phyloP scores from a whole-genome alignment of 2,329 filamentous ascomycete species.

The Diaporthe amygdali region DNA sequence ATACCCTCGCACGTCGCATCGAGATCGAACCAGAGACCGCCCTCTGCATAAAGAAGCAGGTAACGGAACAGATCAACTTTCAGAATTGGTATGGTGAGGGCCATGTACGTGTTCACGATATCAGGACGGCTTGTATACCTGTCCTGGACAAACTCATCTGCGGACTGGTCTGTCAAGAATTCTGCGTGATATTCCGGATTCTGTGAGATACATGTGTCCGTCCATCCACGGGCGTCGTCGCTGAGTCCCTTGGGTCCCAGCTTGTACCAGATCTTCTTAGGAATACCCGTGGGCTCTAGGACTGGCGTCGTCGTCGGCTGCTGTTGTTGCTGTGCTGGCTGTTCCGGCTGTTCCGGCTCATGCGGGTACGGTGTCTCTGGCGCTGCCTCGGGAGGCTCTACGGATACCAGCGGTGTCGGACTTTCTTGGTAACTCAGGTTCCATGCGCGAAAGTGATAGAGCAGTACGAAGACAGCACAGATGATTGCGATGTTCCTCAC shows the following conservation, averaged over 20 bases:
- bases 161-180: slow-evolving; percentile 34
- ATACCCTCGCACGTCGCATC: slow-evolving; percentile 41
- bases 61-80: slow-evolving; percentile 73
- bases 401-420: not conserved
- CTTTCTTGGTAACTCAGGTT: not conserved
- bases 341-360: too few species aligned
- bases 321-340: too few species aligned
- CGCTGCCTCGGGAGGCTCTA: not conserved
- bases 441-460: not conserved
- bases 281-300: not conserved
- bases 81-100: slow-evolving; percentile 43
- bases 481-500: not conserved
- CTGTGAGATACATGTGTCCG: slow-evolving; percentile 34
- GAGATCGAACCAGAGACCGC: slow-evolving; percentile 72
- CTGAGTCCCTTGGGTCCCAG: slow-evolving; percentile 40
- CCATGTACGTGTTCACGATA: slow-evolving; percentile 30
- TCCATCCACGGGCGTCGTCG: slow-evolving; percentile 37
- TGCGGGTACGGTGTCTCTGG: too few species aligned
- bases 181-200: slow-evolving; percentile 33
- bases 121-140: slow-evolving; percentile 44
- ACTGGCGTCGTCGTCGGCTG: not conserved
- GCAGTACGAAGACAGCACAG: not conserved
- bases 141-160: slow-evolving; percentile 63
- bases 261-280: slow-evolving; percentile 43
- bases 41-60: slow-evolving; percentile 74